Base-by-base conservation (phyloP, 78 protist species). In the Dictyostelium citrinum region DNA sequence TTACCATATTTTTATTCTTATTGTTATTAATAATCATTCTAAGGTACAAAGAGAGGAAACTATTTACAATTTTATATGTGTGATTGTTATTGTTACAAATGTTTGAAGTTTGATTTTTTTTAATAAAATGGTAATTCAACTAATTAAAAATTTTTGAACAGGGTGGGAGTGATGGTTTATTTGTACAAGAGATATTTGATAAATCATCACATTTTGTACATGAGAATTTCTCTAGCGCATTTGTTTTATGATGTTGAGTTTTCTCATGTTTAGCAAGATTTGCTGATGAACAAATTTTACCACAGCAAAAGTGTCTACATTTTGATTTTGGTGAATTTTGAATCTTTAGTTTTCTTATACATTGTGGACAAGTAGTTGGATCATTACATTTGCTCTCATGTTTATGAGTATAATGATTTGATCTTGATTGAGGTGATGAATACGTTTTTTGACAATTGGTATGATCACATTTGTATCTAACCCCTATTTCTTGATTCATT, bases 381-480 rank as follows among this genome's bases (percentile, higher is more conserved):
- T 29, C 35, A 33, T 10, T 0, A 6, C 77, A 70, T 70, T 70
- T 27, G 8, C 11, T 33, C 2, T 39, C 20, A 33, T 70, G 77
- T 33, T 70, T 70, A 0, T 33, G 45, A 33, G 12, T 70, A 7
- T 70, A 70, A 33, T 70, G 77, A 70, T 70, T 70, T 33, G 77
- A 70, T 17, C 77, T 27, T 27, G 77, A 70, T 70, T 70, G 77
- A 16, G 77, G 77, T 14, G 77, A 70, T 31, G 77, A 70, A 70
- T 33, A 70, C 10, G 9, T 33, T 70, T 33, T 70, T 5, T 1
- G 0, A 33, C 77, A 70, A 33, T 17, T 33, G 11, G 22, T 11
- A 70, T 70, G 77, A 4, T 70, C 77, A 33, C 77, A 70, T 64
- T 24, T 11, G 27, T 11, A 64, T 64, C 72, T 64, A 24, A 1